phyloP scores from a whole-genome alignment of 345 rosid species.

The Brassica cretica region DNA sequence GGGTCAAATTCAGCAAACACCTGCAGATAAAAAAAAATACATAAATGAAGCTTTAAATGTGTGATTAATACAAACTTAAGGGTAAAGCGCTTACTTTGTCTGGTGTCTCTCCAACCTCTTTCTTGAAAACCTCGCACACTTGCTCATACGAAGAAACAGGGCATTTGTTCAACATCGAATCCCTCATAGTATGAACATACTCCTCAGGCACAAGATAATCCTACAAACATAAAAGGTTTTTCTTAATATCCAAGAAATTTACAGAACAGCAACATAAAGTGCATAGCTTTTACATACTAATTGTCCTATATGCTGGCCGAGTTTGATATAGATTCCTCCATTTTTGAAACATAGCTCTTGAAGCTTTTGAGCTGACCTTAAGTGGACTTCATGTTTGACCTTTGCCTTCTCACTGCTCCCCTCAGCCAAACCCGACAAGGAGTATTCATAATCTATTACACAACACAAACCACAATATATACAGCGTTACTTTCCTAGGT shows the following conservation, averaged over 20 bases:
- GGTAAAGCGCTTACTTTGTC: constrained; percentile 54
- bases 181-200: constrained; percentile 81
- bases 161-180: constrained; percentile 87
- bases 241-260: constrained; percentile 7
- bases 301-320: constrained; percentile 91
- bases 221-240: constrained; percentile 12
- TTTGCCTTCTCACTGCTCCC: constrained; percentile 69
- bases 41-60: neutral
- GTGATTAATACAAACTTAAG: neutral
- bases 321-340: constrained; percentile 94
- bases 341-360: constrained; percentile 86
- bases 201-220: constrained; percentile 89
- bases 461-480: constrained; percentile 3
- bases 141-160: constrained; percentile 94
- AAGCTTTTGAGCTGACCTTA: constrained; percentile 86
- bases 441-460: constrained; percentile 73
- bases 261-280: neutral
- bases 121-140: constrained; percentile 84
- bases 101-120: constrained; percentile 83
- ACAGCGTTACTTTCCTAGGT: neutral
- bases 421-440: constrained; percentile 77
- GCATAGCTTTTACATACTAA: constrained; percentile 51
- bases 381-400: constrained; percentile 86
- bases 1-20: constrained; percentile 81
- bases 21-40: constrained; percentile 37